Evolutionary conservation across 192 early-diverging fungal genomes (phyloP).

Genomic region (Coemansia sp.): DNA sequence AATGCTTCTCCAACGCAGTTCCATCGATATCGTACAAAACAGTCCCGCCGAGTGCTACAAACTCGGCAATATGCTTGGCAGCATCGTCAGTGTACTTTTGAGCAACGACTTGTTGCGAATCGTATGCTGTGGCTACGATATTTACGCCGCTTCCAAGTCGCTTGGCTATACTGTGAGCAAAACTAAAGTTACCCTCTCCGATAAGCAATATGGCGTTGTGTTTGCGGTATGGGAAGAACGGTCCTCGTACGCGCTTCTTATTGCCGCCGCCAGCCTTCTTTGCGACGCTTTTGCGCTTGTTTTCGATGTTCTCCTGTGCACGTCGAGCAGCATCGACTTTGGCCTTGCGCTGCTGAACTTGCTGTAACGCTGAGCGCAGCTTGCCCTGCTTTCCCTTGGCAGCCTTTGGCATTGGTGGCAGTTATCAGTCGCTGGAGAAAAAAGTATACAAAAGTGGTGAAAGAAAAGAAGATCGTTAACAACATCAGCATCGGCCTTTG

Average conservation of each 20-base stretch:
- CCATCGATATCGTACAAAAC: constrained; percentile 83
- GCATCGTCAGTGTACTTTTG: constrained; percentile 78
- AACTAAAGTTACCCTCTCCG: constrained; percentile 96
- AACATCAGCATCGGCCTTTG: neutral
- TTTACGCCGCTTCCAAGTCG: constrained; percentile 62
- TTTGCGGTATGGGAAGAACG: constrained; percentile 58
- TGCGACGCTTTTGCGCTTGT: constrained; percentile 14
- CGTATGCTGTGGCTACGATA: constrained; percentile 78
- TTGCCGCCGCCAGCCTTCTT: constrained; percentile 11
- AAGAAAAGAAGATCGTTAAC: neutral
- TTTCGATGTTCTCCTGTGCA: constrained; percentile 8
- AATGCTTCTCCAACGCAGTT: constrained; percentile 65
- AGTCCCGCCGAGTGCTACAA: constrained; percentile 66
- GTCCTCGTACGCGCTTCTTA: constrained; percentile 13
- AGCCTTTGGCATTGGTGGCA: constrained; percentile 21
- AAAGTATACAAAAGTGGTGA: neutral
- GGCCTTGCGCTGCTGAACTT: constrained; percentile 21
- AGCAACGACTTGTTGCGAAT: constrained; percentile 65
- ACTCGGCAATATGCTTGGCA: constrained; percentile 59
- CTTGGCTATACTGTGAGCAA: constrained; percentile 72
- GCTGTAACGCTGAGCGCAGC: constrained; percentile 16
- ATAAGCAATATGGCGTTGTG: constrained; percentile 72
- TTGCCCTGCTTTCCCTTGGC: constrained; percentile 23
- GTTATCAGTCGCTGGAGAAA: neutral
- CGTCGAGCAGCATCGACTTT: constrained; percentile 14